phyloP scores from a whole-genome alignment of 2,329 filamentous ascomycete species.

The Pseudocercospora fijiensis region DNA sequence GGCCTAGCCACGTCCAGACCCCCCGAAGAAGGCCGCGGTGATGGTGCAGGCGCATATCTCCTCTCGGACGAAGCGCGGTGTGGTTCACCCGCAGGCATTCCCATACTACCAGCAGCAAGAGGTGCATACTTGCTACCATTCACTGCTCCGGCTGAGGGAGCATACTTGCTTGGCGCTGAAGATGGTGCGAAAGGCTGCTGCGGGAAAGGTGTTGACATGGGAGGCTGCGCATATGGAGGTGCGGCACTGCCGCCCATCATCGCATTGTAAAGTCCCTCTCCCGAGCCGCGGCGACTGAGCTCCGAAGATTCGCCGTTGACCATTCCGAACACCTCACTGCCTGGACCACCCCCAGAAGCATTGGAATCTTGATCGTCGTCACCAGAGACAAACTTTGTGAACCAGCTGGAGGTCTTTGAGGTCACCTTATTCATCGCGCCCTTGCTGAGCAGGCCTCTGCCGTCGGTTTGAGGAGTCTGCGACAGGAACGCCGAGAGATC shows the following conservation, averaged over 20 bases:
- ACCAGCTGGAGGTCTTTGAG: slow-evolving; percentile 83
- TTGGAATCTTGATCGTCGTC: slow-evolving; percentile 70
- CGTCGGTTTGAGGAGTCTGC: slow-evolving; percentile 68
- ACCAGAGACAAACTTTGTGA: slow-evolving; percentile 94
- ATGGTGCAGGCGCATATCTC: slow-evolving; percentile 31
- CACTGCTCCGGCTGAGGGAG: slow-evolving; percentile 22
- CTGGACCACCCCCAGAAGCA: slow-evolving; percentile 55
- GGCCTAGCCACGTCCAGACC: slow-evolving; percentile 32
- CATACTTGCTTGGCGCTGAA: slow-evolving; percentile 35
- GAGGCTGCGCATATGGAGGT: slow-evolving; percentile 27
- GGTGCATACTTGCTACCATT: slow-evolving; percentile 27
- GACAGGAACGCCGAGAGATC: slow-evolving; percentile 81
- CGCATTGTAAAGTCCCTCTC: slow-evolving; percentile 60
- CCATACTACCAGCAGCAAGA: slow-evolving; percentile 19
- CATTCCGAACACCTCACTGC: slow-evolving; percentile 62
- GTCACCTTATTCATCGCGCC: slow-evolving; percentile 96
- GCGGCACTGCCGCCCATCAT: slow-evolving; percentile 41
- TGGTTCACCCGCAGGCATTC: slow-evolving; percentile 22
- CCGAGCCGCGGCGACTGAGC: slow-evolving; percentile 59
- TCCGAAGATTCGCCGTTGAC: slow-evolving; percentile 63
- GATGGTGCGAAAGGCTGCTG: slow-evolving; percentile 23
- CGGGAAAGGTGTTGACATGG: slow-evolving; percentile 17
- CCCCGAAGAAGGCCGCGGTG: slow-evolving; percentile 12
- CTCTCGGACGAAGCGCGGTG: slow-evolving; percentile 26
- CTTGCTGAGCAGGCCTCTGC: slow-evolving; percentile 87